Evolutionary conservation across 2,329 filamentous ascomycete species (phyloP), one percentile per base, ranked within the genome.

Genomic region (Epichloe baconii): DNA sequence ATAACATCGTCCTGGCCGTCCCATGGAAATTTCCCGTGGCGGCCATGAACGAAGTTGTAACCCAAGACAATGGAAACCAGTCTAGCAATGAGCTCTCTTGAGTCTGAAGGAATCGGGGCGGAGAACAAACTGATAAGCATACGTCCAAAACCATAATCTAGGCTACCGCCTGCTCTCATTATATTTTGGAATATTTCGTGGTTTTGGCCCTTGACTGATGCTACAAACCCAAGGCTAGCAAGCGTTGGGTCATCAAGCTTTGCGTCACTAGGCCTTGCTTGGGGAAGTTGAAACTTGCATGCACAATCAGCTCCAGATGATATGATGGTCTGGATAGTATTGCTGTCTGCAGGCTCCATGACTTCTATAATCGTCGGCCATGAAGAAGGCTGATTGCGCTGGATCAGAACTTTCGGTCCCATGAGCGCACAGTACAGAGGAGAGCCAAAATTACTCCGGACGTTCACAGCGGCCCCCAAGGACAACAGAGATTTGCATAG

Each of bases 371-470:
- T 31, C 11, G 14, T 5, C 8, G 35, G 21, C 59, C 59, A n/a
- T 47, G 52, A 17, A 49, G 55, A 12, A 56, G 58, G 17, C 58
- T 48, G 4, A 40, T 31, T 42, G 3, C 54, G 50, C 5, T 53
- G 56, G 1, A 49, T 44, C 1, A 66, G 55, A 2, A 62, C 61
- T 26, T 57, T 54, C 5, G 59, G 58, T 1, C 68, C 68, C 3
- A 66, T 54, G 2, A 70, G 55, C 6, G 66, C 62, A 41, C 66
- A 69, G 45, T 62, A 66, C 3, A 68, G 50, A 12, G 68, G 63
- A 5, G 62, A 60, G 0, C 65, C 67, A 7, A 64, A 52, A 6
- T 55, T 47, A 12, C 64, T 59, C 1, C 41, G 31, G 7, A 55
- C 43, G 31, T 63, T 58, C 35, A 62, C 41, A 15, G 57, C 46